Evolutionary conservation across 768 basidiomycete genomes (phyloP).

Genomic region (Russula lepida): DNA sequence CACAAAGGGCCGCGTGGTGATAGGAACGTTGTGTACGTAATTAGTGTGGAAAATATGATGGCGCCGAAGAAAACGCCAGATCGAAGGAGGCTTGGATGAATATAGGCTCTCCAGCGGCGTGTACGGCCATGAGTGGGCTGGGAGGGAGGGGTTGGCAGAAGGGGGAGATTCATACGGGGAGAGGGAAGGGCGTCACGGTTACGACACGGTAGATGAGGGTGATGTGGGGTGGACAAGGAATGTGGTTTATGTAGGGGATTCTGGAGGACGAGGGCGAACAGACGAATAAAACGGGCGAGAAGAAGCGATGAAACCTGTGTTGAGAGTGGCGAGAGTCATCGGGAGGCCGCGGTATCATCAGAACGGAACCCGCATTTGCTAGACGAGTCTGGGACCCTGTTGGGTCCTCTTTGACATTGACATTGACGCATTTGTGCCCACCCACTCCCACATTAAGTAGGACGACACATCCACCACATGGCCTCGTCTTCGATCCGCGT

Average conservation of each 20-base stretch:
- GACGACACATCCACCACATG: too few species aligned
- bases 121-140: neutral
- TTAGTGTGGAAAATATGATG: neutral
- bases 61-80: neutral
- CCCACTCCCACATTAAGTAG: too few species aligned
- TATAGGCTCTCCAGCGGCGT: neutral
- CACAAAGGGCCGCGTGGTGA: neutral
- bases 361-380: too few species aligned
- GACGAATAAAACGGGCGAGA: neutral
- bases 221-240: neutral
- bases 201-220: neutral
- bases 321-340: neutral
- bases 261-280: too few species aligned
- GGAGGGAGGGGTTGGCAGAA: neutral
- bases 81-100: neutral
- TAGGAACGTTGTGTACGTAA: slow-evolving; percentile 4
- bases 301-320: neutral
- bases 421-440: too few species aligned
- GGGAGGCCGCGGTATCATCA: too few species aligned
- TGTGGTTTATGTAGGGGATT: neutral
- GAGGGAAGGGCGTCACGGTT: neutral
- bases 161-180: neutral
- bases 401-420: too few species aligned
- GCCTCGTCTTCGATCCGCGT: too few species aligned
- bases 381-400: too few species aligned